phyloP scores from a whole-genome alignment of 23 red algal species.

The Gracilaria domingensis region DNA sequence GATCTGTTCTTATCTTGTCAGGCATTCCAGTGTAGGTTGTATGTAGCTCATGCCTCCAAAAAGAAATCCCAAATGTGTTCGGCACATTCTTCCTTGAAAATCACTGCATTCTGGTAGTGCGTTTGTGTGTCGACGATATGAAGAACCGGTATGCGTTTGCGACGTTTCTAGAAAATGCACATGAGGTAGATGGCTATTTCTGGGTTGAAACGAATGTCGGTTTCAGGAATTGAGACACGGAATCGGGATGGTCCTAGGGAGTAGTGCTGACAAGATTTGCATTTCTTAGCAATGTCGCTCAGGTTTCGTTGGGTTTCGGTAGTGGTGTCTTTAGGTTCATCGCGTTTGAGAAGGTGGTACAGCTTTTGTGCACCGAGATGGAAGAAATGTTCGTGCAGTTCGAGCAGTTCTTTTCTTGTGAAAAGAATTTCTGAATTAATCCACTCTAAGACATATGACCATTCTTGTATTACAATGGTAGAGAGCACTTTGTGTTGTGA shows the following conservation, averaged over 20 bases:
- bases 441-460: constrained; percentile 39
- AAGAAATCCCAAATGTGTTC: constrained; percentile 40
- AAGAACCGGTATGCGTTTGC: constrained; percentile 28
- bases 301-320: neutral
- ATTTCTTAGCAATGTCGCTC: neutral
- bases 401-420: neutral
- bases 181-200: constrained; percentile 42
- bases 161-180: neutral
- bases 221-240: constrained; percentile 39
- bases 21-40: constrained; percentile 47
- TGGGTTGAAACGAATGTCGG: constrained; percentile 33
- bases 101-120: constrained; percentile 36
- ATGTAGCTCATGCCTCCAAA: constrained; percentile 37
- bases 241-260: neutral
- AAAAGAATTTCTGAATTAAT: neutral
- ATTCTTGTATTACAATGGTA: constrained; percentile 29
- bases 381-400: constrained; percentile 35
- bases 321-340: neutral
- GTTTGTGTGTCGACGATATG: constrained; percentile 53
- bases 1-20: constrained; percentile 12
- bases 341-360: constrained; percentile 16
- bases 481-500: neutral
- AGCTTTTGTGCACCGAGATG: constrained; percentile 26
- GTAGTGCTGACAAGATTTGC: constrained; percentile 26
- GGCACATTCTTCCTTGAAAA: constrained; percentile 31